These are phyloP conservation scores for Liriodendron chinense DNA, from an alignment of 164 flowering plant genomes.

Conservation along the genomic window DNA sequence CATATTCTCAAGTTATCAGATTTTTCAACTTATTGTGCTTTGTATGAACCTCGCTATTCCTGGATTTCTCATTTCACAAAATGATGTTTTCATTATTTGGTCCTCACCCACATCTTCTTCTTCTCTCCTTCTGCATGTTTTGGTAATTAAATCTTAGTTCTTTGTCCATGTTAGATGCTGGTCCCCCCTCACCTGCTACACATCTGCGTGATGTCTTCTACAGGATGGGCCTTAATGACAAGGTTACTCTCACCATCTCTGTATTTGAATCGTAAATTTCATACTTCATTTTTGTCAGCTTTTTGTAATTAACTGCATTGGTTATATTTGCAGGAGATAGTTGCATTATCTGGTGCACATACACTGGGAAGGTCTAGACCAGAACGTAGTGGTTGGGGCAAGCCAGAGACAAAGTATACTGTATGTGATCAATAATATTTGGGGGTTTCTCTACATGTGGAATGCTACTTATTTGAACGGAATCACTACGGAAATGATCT, in stretches of 20 bases:
- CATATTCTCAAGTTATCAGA: neutral
- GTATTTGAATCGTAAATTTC: constrained; percentile 3
- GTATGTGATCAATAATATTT: constrained; percentile 34
- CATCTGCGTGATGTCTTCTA: constrained; percentile 93
- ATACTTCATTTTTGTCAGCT: neutral
- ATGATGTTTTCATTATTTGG: neutral
- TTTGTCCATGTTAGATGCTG: constrained; percentile 63
- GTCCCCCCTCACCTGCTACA: constrained; percentile 88
- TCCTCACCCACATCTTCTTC: neutral
- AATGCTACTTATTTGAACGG: neutral
- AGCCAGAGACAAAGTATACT: constrained; percentile 94
- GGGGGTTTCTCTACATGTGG: neutral
- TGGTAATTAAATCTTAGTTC: neutral
- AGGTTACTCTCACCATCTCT: constrained; percentile 40
- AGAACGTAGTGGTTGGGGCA: constrained; percentile 99
- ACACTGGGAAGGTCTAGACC: constrained; percentile 96
- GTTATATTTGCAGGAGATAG: constrained; percentile 70
- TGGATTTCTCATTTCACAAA: neutral
- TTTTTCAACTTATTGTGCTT: neutral
- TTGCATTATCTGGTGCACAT: constrained; percentile 98
- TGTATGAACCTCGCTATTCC: neutral
- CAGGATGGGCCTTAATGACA: constrained; percentile 93
- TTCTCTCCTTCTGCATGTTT: neutral
- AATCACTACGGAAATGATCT: neutral
- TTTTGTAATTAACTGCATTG: neutral